Percentiles rank a stretch among this genome's conserved stretches.
These are phyloP conservation scores for Coemansia sp. DNA, from an alignment of 192 early-diverging fungal species.

Conservation along the genomic window DNA sequence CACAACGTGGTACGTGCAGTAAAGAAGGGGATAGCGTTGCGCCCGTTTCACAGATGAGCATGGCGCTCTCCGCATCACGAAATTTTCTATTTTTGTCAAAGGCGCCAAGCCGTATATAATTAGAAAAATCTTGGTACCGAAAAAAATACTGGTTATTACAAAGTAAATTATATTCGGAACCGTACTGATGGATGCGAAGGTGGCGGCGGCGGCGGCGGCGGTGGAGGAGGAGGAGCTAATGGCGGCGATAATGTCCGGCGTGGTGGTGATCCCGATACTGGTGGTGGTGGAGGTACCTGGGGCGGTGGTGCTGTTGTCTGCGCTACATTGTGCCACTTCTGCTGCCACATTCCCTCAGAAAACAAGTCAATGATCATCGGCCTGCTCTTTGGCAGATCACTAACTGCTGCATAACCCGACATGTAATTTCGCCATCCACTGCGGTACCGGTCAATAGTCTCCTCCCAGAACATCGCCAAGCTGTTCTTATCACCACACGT, in stretches of 20 bases:
- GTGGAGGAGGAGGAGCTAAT: background rate
- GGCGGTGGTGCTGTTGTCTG: background rate
- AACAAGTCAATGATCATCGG: conserved; percentile 49
- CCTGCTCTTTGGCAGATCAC: conserved; percentile 23
- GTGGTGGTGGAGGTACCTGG: background rate
- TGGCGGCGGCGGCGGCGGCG: background rate
- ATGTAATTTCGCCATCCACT: conserved; percentile 32
- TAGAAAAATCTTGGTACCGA: too few species aligned
- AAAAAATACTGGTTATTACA: too few species aligned
- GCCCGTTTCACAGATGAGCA: conserved; percentile 2
- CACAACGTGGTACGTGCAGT: background rate
- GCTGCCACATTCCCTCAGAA: conserved; percentile 45
- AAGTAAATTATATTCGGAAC: background rate
- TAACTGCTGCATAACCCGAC: background rate
- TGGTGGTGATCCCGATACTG: background rate
- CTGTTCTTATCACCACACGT: conserved; percentile 61
- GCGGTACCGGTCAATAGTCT: conserved; percentile 44
- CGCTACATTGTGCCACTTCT: background rate
- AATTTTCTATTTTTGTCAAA: too few species aligned
- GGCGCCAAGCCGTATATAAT: too few species aligned
- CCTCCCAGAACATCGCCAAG: conserved; percentile 70
- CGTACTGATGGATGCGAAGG: background rate
- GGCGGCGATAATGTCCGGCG: background rate
- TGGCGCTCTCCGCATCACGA: background rate
- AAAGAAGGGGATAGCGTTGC: conserved; percentile 3